Conservation (phyloP, 176 grass and related monocot species). For the Alopecurus myosuroides region DNA sequence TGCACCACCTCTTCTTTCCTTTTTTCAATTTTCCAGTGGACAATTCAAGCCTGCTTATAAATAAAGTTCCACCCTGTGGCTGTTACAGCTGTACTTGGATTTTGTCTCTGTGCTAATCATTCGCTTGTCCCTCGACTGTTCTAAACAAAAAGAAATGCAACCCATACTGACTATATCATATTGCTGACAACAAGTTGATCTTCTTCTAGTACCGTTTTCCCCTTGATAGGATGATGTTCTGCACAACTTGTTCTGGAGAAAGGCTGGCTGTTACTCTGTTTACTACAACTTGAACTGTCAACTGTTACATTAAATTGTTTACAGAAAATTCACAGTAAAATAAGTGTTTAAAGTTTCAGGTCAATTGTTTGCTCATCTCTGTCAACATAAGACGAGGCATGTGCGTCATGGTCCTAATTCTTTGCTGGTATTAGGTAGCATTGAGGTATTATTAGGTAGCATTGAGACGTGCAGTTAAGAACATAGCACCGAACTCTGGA, state of each 20-base stretch:
- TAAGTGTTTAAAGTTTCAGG: neutral
- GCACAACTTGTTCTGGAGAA: neutral
- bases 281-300: constrained; percentile 6
- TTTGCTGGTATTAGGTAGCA: constrained; percentile 10
- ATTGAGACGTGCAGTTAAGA: neutral
- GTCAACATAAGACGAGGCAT: neutral
- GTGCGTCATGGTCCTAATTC: constrained; percentile 8
- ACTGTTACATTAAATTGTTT: neutral
- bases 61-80: neutral
- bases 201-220: neutral
- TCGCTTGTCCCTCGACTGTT: neutral
- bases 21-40: neutral
- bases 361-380: neutral
- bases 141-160: neutral
- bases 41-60: constrained; percentile 6
- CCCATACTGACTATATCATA: constrained; percentile 4
- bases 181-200: neutral
- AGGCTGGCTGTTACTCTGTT: neutral
- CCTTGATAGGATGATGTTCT: neutral
- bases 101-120: constrained; percentile 1
- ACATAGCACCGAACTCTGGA: neutral
- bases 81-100: constrained; percentile 43
- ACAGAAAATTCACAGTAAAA: neutral
- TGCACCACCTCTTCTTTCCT: constrained; percentile 4
- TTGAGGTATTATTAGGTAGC: too few species aligned